phyloP scores from a whole-genome alignment of 495 filamentous ascomycete species.

The Polyplosphaeria fusca region DNA sequence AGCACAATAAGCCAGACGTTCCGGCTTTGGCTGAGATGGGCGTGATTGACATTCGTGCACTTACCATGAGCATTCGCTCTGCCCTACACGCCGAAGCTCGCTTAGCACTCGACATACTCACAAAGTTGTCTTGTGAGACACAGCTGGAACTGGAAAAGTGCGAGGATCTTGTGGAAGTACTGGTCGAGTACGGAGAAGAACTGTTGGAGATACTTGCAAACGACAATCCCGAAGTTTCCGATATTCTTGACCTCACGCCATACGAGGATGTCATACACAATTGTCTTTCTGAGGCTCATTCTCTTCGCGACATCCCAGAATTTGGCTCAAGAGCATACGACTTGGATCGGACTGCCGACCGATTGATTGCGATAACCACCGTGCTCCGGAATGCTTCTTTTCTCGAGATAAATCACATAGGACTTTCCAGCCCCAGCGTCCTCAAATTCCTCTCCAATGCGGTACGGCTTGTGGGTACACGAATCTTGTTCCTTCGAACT shows the following conservation, averaged over 20 bases:
- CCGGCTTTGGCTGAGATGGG: conserved; percentile 77
- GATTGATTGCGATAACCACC: conserved; percentile 84
- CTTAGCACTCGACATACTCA: conserved; percentile 80
- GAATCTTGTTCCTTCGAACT: conserved; percentile 78
- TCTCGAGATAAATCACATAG: conserved; percentile 65
- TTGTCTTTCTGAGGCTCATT: conserved; percentile 65
- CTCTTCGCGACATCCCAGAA: conserved; percentile 63
- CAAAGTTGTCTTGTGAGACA: conserved; percentile 60
- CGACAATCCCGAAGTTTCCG: conserved; percentile 76
- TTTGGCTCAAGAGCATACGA: conserved; percentile 79
- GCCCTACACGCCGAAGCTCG: conserved; percentile 86
- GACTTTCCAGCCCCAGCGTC: conserved; percentile 69
- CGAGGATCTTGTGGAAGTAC: conserved; percentile 80
- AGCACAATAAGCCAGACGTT: conserved; percentile 61
- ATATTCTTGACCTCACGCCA: conserved; percentile 70
- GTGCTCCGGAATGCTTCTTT: conserved; percentile 93
- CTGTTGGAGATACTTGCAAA: conserved; percentile 77
- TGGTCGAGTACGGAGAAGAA: conserved; percentile 88
- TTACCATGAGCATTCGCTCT: conserved; percentile 87
- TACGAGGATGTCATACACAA: conserved; percentile 87
- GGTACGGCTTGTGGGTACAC: conserved; percentile 83
- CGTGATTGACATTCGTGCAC: conserved; percentile 82
- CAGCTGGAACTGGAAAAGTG: conserved; percentile 69
- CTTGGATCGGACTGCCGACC: conserved; percentile 80
- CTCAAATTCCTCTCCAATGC: conserved; percentile 76